Conservation (phyloP, 208 protist species). For the Crithidia bombi region DNA sequence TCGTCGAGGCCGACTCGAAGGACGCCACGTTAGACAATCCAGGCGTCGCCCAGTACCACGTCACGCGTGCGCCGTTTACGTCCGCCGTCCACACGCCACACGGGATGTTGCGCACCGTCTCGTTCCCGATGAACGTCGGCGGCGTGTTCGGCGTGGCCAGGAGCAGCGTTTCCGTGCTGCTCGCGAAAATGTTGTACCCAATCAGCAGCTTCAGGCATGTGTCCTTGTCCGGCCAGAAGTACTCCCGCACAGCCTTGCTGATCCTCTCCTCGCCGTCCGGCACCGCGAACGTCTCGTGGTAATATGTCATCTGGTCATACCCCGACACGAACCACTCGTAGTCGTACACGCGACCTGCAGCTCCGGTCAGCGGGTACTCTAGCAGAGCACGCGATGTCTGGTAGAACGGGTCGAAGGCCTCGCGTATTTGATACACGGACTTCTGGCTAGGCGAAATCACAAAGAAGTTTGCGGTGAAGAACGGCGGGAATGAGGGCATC, state of each 20-base stretch:
- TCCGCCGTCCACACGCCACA: conserved; percentile 44
- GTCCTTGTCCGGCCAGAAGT: conserved; percentile 46
- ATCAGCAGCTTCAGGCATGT: conserved; percentile 36
- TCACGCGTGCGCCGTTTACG: conserved; percentile 33
- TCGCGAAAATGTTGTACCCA: conserved; percentile 26
- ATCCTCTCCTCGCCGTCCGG: conserved; percentile 11
- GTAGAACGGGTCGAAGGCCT: conserved; percentile 22
- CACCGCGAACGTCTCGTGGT: conserved; percentile 28
- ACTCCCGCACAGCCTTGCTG: conserved; percentile 30
- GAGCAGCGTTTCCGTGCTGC: conserved; percentile 24
- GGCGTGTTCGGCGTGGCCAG: conserved; percentile 15
- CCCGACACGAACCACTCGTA: conserved; percentile 50
- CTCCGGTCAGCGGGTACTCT: conserved; percentile 23
- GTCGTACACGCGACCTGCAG: conserved; percentile 32
- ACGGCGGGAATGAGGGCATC: conserved; percentile 42
- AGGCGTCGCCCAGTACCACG: conserved; percentile 46
- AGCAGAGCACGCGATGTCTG: conserved; percentile 15
- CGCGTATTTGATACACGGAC: conserved; percentile 29
- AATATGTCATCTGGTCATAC: conserved; percentile 31
- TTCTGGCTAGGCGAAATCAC: conserved; percentile 39
- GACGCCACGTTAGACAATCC: neutral
- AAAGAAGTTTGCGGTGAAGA: conserved; percentile 44
- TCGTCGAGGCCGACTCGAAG: neutral
- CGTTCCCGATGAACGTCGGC: conserved; percentile 46
- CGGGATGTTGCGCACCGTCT: conserved; percentile 47